phyloP scores from a whole-genome alignment of 2,329 filamentous ascomycete genomes.

The Phyllosticta citribraziliensis region DNA sequence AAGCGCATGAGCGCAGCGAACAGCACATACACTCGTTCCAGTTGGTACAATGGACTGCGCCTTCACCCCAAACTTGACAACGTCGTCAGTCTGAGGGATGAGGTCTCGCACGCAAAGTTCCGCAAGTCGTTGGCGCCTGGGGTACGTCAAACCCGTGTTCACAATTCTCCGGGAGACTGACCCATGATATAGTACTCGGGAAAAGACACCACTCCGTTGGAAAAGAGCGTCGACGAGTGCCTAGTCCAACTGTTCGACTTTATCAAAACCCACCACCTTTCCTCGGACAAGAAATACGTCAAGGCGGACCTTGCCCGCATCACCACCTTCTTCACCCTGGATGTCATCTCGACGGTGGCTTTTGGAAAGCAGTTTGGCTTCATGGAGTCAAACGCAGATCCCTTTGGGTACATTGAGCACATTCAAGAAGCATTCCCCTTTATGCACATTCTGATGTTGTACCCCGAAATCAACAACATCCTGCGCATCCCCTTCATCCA shows the following conservation, averaged over 20 bases:
- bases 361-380: slow-evolving; percentile 41
- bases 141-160: slow-evolving; percentile 8
- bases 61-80: slow-evolving; percentile 32
- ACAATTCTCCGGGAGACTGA: not conserved
- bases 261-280: not conserved
- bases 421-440: slow-evolving; percentile 34
- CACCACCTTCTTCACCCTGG: slow-evolving; percentile 32
- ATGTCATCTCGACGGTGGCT: slow-evolving; percentile 32
- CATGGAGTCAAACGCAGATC: slow-evolving; percentile 36
- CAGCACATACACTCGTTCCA: slow-evolving; percentile 31
- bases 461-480: slow-evolving; percentile 34
- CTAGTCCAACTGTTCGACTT: not conserved
- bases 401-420: slow-evolving; percentile 40
- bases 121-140: slow-evolving; percentile 28
- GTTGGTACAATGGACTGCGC: slow-evolving; percentile 27
- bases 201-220: slow-evolving; percentile 29
- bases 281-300: slow-evolving; percentile 19
- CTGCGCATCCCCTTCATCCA: slow-evolving; percentile 34
- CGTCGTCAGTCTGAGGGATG: slow-evolving; percentile 30
- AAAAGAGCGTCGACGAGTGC: slow-evolving; percentile 28
- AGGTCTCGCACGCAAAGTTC: slow-evolving; percentile 26
- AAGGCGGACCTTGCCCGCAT: slow-evolving; percentile 23
- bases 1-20: slow-evolving; percentile 34
- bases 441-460: slow-evolving; percentile 35
- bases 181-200: slow-evolving; percentile 22